A percentile compares a stretch with the other conserved stretches of the same genome.
These are phyloP conservation scores for Colletotrichum sp. DNA, from an alignment of 2,329 filamentous ascomycete species.

Conservation along the genomic window DNA sequence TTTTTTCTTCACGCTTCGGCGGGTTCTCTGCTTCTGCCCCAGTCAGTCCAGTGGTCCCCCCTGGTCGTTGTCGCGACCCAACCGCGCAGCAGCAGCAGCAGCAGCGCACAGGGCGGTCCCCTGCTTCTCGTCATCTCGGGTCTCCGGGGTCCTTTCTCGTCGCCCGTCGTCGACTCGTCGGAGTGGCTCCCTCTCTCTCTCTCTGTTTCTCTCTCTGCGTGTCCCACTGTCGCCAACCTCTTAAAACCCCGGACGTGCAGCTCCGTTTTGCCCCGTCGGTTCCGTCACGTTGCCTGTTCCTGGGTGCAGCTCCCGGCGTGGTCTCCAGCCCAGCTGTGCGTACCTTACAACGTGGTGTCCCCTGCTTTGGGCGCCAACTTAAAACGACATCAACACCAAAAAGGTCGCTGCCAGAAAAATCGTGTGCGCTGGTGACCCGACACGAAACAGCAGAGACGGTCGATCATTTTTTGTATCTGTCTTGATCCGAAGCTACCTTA, in stretches of 20 bases:
- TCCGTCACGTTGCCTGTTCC: constrained; percentile 2
- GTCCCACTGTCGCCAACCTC: not conserved
- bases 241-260: constrained; percentile 3
- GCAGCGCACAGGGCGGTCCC: not conserved
- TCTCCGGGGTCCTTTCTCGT: not conserved
- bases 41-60: not conserved
- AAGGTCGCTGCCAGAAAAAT: not conserved
- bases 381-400: not conserved
- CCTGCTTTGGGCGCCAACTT: constrained; percentile 10
- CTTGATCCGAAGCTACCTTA: not conserved
- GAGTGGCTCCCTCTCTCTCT: not conserved
- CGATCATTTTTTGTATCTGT: not conserved
- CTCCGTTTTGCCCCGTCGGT: constrained; percentile 9
- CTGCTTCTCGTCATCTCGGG: not conserved
- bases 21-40: not conserved
- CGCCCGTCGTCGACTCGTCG: not conserved
- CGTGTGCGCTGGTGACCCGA: not conserved
- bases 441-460: constrained; percentile 1
- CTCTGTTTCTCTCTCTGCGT: not conserved
- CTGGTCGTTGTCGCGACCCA: not conserved
- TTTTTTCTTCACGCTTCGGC: not conserved
- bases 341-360: not conserved
- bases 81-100: not conserved
- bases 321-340: not conserved
- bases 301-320: not conserved